A percentile compares a stretch with the other conserved stretches of the same genome.
Evolutionary conservation across 495 filamentous ascomycete species (phyloP).

Genomic region (Parmelia sp.): DNA sequence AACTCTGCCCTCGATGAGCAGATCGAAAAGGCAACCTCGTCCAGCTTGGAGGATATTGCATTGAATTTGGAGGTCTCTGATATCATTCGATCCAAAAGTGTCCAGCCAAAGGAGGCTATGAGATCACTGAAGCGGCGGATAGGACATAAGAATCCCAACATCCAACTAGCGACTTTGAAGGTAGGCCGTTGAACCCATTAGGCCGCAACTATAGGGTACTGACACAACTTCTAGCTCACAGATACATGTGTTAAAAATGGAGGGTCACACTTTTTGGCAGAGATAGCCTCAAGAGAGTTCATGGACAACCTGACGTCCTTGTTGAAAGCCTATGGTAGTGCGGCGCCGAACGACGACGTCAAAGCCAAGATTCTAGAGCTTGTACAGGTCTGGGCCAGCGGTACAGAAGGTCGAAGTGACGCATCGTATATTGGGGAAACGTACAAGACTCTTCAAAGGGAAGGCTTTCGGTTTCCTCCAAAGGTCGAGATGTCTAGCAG

Average conservation of each 20-base stretch:
- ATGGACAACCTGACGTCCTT: conserved; percentile 95
- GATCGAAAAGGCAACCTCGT: conserved; percentile 88
- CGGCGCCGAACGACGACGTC: conserved; percentile 75
- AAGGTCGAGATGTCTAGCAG: conserved; percentile 79
- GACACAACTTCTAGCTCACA: conserved; percentile 54
- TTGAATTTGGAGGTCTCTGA: conserved; percentile 97
- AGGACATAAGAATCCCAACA: conserved; percentile 93
- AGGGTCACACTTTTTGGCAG: conserved; percentile 87
- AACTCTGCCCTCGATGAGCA: conserved; percentile 89
- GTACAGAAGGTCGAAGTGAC: conserved; percentile 77
- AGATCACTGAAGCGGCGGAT: conserved; percentile 87
- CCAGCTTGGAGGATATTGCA: conserved; percentile 94
- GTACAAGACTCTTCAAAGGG: conserved; percentile 70
- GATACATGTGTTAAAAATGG: conserved; percentile 99
- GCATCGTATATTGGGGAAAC: conserved; percentile 81
- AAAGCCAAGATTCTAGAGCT: conserved; percentile 85
- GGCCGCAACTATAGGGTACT: conserved; percentile 5
- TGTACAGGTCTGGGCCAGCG: conserved; percentile 88
- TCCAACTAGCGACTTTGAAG: conserved; percentile 86
- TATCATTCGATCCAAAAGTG: conserved; percentile 90
- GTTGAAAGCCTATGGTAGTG: conserved; percentile 69
- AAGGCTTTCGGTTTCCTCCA: conserved; percentile 86
- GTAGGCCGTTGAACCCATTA: too few relatives aligned
- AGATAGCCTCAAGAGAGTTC: conserved; percentile 94
- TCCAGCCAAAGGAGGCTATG: conserved; percentile 96